Conservation (phyloP, 352 stramenopile genomes). For the Blastocystis sp. region DNA sequence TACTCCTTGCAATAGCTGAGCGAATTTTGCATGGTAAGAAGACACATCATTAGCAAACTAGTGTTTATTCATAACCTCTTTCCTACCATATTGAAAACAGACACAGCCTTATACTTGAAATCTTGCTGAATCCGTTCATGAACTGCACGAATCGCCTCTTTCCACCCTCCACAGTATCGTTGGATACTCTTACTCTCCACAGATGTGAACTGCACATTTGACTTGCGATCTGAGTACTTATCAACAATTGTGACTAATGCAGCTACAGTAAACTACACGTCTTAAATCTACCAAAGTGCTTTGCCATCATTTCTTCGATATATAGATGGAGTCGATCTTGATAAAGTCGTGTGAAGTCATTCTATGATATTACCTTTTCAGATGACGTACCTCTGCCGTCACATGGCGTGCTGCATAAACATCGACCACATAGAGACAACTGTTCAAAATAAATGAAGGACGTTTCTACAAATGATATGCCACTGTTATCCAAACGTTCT, state of each 20-base stretch:
- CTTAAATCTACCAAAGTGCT: not conserved
- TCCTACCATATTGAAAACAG: not conserved
- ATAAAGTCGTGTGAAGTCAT: not conserved
- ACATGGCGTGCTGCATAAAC: not conserved
- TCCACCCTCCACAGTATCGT: not conserved
- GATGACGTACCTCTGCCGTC: not conserved
- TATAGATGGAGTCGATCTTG: conserved; percentile 21
- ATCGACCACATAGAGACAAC: conserved; percentile 16
- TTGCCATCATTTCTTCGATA: conserved; percentile 35
- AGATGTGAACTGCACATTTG: not conserved
- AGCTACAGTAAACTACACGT: not conserved
- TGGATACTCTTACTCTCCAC: conserved; percentile 25
- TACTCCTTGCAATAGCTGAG: conserved; percentile 11
- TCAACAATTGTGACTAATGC: not conserved
- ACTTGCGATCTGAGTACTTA: not conserved
- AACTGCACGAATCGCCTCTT: not conserved
- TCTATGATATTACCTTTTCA: not conserved
- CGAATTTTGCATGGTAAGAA: not conserved
- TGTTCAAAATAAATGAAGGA: conserved; percentile 5
- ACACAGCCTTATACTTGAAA: conserved; percentile 5
- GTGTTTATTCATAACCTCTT: not conserved
- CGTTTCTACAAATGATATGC: not conserved
- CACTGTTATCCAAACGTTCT: not conserved
- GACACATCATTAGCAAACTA: conserved; percentile 24
- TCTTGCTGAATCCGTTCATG: not conserved